Base-by-base conservation (phyloP, 176 grass and related monocot genomes). In the Tuctoria greenei region DNA sequence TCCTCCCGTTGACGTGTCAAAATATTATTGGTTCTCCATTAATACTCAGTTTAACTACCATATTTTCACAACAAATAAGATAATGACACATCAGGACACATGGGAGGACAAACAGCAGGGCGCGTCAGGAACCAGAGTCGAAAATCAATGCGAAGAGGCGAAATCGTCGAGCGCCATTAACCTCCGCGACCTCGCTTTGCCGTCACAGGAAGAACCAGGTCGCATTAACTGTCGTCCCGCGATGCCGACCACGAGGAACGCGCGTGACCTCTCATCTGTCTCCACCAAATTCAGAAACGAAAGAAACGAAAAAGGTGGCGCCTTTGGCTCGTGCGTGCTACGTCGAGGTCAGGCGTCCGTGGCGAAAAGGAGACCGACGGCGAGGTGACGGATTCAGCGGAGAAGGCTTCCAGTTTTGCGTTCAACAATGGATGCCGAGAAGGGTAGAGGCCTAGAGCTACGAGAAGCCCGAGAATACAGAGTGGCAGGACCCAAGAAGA, bases 161-260 rank as follows among this genome's bases (percentile, higher is more conserved):
- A 67, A 21, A 23, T 43, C 46, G 80, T 69, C n/a, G 80, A 63
- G 37, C 54, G 75, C 86, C 81, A 79, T 83, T 41, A 69, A 38
- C 15, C n/a, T 31, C 61, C 10, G 51, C 69, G 37, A 56, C 37
- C 35, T 46, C 46, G 18, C 25, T 56, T 75, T 24, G 44, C 64
- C 81, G 64, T 83, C 75, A 79, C 86, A 88, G 56, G 70, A 79
- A 24, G 86, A 55, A 20, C 61, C 86, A 64, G 86, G 21, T 37
- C 63, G 4, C 75, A 83, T 84, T 88, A 57, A 79, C 73, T n/a
- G 7, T 25, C 14, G 7, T 25, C 14, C 14, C 16, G 64, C 76
- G 83, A 68, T 54, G 62, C 28, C 52, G 69, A 58, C 85, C 67
- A 36, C 61, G 26, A 51, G 10, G 20, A 24, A 15, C 31, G 31